Percentiles rank a stretch among this genome's conserved stretches.
Conservation (phyloP, 2,329 filamentous ascomycete genomes). For the Stylonectria norvegica region DNA sequence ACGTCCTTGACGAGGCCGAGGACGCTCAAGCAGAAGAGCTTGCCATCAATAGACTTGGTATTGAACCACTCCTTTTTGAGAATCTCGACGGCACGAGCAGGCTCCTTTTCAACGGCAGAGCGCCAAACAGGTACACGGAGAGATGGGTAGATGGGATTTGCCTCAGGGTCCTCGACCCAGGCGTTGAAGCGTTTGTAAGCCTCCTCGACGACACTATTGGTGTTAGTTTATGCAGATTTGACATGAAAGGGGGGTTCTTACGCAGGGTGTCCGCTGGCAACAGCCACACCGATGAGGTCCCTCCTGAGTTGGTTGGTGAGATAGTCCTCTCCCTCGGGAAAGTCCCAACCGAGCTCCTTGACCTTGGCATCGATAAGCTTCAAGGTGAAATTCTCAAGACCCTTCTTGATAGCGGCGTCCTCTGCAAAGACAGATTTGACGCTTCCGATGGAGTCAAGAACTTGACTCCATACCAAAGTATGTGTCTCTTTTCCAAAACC, state of each 20-base stretch:
- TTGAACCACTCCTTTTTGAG: slow-evolving; percentile 82
- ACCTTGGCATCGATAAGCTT: slow-evolving; percentile 73
- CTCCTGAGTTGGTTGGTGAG: slow-evolving; percentile 79
- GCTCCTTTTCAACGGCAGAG: slow-evolving; percentile 67
- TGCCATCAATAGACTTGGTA: slow-evolving; percentile 84
- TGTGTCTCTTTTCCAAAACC: slow-evolving; percentile 80
- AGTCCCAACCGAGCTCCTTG: slow-evolving; percentile 82
- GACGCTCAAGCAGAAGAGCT: slow-evolving; percentile 75
- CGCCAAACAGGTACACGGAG: slow-evolving; percentile 78
- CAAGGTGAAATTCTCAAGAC: slow-evolving; percentile 73
- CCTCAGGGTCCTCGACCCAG: slow-evolving; percentile 68
- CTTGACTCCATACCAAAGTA: slow-evolving; percentile 85
- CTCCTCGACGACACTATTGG: slow-evolving; percentile 61
- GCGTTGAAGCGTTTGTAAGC: slow-evolving; percentile 74
- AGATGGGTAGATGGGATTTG: slow-evolving; percentile 71
- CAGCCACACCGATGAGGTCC: slow-evolving; percentile 72
- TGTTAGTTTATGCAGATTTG: slow-evolving; percentile 22
- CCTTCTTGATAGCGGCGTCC: slow-evolving; percentile 67
- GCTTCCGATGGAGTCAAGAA: slow-evolving; percentile 70
- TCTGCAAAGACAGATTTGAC: slow-evolving; percentile 83
- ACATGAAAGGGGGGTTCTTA: slow-evolving; percentile 40
- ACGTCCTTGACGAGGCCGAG: slow-evolving; percentile 70
- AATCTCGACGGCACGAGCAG: slow-evolving; percentile 65
- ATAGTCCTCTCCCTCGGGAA: slow-evolving; percentile 73
- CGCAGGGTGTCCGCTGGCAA: slow-evolving; percentile 71